phyloP scores from a whole-genome alignment of 2,329 filamentous ascomycete genomes.

The Rasamsonia emersonii region DNA sequence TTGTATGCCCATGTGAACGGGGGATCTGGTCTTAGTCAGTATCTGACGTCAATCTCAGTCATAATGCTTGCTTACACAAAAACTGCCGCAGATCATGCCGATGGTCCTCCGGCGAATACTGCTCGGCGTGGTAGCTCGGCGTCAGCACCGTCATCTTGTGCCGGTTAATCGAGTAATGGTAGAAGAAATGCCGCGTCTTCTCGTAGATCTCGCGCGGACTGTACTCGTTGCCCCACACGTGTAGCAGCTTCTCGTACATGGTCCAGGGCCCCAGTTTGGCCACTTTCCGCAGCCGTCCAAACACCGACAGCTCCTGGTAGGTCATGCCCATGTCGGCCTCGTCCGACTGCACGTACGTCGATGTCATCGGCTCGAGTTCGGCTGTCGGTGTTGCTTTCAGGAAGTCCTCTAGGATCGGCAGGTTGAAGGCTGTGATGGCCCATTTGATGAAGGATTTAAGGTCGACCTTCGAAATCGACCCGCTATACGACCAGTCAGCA shows the following conservation, averaged over 20 bases:
- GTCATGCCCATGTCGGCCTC: constrained; percentile 44
- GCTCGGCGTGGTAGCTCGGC: constrained; percentile 7
- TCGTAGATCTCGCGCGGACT: constrained; percentile 12
- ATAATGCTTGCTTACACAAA: too few relatives aligned
- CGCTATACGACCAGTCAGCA: too few relatives aligned
- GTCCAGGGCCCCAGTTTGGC: constrained; percentile 45
- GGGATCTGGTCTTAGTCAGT: too few relatives aligned
- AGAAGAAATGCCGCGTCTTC: constrained; percentile 34
- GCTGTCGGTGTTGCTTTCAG: constrained; percentile 53
- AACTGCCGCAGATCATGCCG: constrained; percentile 47
- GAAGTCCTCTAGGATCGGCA: constrained; percentile 49
- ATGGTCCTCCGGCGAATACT: constrained; percentile 47
- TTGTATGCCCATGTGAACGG: too few relatives aligned
- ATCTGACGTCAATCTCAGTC: too few relatives aligned
- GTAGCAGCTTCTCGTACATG: constrained; percentile 43
- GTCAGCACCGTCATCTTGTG: constrained; percentile 10
- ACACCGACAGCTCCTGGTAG: constrained; percentile 43
- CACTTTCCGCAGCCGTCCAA: constrained; percentile 42
- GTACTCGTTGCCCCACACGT: constrained; percentile 33
- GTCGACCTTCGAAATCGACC: too few relatives aligned
- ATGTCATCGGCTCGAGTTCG: constrained; percentile 57
- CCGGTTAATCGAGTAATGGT: constrained; percentile 9
- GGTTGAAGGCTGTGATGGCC: constrained; percentile 48
- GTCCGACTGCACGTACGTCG: constrained; percentile 32
- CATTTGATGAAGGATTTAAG: constrained; percentile 60